Evolutionary conservation across 345 rosid species (phyloP).

Genomic region (Isatis tinctoria): DNA sequence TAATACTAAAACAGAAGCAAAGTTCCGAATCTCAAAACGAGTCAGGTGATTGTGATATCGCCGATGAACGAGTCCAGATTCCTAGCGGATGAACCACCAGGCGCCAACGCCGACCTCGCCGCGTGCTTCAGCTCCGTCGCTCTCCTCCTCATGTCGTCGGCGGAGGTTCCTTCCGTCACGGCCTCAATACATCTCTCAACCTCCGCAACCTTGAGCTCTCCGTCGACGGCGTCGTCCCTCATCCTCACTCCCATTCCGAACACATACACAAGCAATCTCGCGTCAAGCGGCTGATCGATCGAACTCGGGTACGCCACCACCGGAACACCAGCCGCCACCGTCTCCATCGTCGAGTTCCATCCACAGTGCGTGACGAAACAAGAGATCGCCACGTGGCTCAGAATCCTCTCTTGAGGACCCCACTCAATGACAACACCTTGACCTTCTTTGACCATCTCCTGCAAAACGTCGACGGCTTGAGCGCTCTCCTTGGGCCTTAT

Average conservation of each 20-base stretch:
- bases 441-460: conserved; percentile 31
- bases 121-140: conserved; percentile 35
- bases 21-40: not conserved
- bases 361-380: conserved; percentile 61
- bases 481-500: conserved; percentile 22
- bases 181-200: conserved; percentile 44
- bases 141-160: conserved; percentile 34
- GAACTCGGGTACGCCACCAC: conserved; percentile 42
- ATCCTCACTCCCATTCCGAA: conserved; percentile 43
- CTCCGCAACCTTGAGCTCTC: conserved; percentile 27
- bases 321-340: conserved; percentile 44
- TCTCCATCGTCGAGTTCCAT: conserved; percentile 51
- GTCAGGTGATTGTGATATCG: conserved; percentile 20
- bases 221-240: conserved; percentile 32
- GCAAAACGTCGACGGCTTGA: not conserved
- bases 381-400: conserved; percentile 37
- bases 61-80: conserved; percentile 37
- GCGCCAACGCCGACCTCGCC: conserved; percentile 32
- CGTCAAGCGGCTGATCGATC: conserved; percentile 40
- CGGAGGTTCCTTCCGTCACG: conserved; percentile 24
- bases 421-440: conserved; percentile 43
- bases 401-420: conserved; percentile 51
- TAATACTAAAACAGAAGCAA: not conserved
- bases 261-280: conserved; percentile 38
- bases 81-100: conserved; percentile 39